Evolutionary conservation across 805 yeast genomes (phyloP).

Genomic region (Vanderwaltozyma tropicalis): DNA sequence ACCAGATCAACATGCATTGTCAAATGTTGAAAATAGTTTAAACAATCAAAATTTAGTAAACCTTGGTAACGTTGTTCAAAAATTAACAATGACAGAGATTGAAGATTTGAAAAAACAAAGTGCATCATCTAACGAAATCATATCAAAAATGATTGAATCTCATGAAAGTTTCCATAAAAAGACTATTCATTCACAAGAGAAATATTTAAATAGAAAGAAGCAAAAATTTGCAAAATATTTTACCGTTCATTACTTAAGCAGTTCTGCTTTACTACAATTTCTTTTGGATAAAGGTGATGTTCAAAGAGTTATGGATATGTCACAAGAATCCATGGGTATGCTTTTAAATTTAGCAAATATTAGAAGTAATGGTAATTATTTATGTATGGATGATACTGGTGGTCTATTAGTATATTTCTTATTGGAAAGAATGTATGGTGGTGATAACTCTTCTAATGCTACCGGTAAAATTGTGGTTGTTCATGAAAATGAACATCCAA

Average conservation of each 20-base stretch:
- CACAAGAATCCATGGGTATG: slow-evolving; percentile 74
- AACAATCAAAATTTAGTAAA: slow-evolving; percentile 56
- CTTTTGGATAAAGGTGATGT: slow-evolving; percentile 69
- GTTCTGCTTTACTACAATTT: slow-evolving; percentile 61
- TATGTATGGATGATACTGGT: slow-evolving; percentile 89
- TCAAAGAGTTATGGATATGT: slow-evolving; percentile 62
- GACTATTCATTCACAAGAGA: slow-evolving; percentile 82
- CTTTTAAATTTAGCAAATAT: slow-evolving; percentile 71
- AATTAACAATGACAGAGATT: slow-evolving; percentile 67
- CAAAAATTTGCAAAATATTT: slow-evolving; percentile 82
- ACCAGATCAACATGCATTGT: slow-evolving; percentile 20
- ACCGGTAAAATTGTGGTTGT: slow-evolving; percentile 58
- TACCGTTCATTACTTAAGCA: slow-evolving; percentile 65
- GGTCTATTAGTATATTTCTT: slow-evolving; percentile 79
- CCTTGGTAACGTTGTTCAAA: slow-evolving; percentile 63
- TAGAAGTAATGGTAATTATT: slow-evolving; percentile 79
- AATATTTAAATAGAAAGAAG: slow-evolving; percentile 83
- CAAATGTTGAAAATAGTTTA: slow-evolving; percentile 37
- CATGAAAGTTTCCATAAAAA: slow-evolving; percentile 84
- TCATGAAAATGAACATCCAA: slow-evolving; percentile 93
- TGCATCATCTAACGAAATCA: slow-evolving; percentile 44
- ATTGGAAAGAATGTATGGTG: slow-evolving; percentile 76
- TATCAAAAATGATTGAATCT: slow-evolving; percentile 68
- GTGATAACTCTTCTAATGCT: slow-evolving; percentile 8
- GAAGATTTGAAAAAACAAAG: slow-evolving; percentile 70